A percentile compares a stretch with the other conserved stretches of the same genome.
These are phyloP conservation scores for Xylaria sp. DNA, from an alignment of 2,329 filamentous ascomycete species.

Conservation along the genomic window DNA sequence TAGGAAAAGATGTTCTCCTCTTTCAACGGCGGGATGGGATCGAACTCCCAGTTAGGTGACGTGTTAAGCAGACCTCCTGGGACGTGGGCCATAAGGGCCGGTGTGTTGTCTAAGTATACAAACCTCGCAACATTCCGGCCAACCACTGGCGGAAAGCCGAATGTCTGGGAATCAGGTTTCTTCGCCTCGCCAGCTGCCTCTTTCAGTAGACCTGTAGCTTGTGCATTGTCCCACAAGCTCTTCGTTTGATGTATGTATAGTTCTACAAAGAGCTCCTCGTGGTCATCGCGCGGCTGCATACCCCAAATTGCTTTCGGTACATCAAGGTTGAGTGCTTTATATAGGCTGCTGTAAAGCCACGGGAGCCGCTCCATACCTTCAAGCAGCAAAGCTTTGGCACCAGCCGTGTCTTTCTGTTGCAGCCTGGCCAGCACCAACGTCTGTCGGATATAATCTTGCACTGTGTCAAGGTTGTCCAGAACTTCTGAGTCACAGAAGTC, in stretches of 20 bases:
- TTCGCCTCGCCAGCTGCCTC: conserved; percentile 71
- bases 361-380: conserved; percentile 78
- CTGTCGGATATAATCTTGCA: conserved; percentile 75
- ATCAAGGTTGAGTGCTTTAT: conserved; percentile 82
- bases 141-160: conserved; percentile 54
- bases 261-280: conserved; percentile 76
- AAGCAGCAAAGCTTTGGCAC: conserved; percentile 72
- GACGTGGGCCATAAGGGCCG: conserved; percentile 74
- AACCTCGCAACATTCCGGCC: conserved; percentile 74
- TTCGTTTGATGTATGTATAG: conserved; percentile 82
- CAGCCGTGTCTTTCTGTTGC: conserved; percentile 72
- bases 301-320: conserved; percentile 87
- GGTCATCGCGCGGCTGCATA: conserved; percentile 71
- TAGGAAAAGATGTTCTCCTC: conserved; percentile 64
- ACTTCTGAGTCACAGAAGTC: conserved; percentile 68
- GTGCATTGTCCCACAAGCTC: conserved; percentile 86
- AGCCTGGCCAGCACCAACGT: conserved; percentile 81
- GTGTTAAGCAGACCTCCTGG: conserved; percentile 72
- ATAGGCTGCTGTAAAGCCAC: conserved; percentile 85
- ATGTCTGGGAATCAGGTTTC: conserved; percentile 55
- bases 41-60: conserved; percentile 78
- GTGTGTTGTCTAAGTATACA: conserved; percentile 80
- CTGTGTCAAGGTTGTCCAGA: conserved; percentile 53
- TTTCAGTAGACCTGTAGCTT: conserved; percentile 74
- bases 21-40: conserved; percentile 79